Evolutionary conservation across 2,329 filamentous ascomycete genomes (phyloP), one percentile per base, ranked within the genome.

Genomic region (Clonostachys sp.): DNA sequence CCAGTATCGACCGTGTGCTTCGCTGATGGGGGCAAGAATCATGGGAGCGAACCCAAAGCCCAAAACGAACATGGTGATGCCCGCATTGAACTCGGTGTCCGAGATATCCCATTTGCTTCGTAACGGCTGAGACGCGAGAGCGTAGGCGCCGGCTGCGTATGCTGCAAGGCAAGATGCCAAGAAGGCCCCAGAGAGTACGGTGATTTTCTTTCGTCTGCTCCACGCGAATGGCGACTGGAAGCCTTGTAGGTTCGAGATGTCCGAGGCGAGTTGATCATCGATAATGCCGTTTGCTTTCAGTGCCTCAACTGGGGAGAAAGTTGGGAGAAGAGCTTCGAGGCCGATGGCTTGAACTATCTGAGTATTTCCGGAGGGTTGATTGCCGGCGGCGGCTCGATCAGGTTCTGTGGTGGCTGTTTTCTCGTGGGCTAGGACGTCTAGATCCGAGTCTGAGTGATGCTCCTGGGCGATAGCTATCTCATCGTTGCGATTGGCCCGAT

Each of bases 1-100:
- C 54, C 57, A 61, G 45, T 64, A 64, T 40, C 63, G 50, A 2
- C 61, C 61, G 20, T 82, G 74, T 51, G 81, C 79, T 57, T 88
- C 84, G 3, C 78, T 83, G 48, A 87, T 81, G 0, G 84, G 84
- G 0, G 84, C 84, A 1, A 87, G 68, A 4, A 85, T 66, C 83
- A 88, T 86, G 0, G 84, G 84, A 0, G 83, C 78, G 43, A 84
- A 63, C 2, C 71, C 84, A 54, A 89, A 89, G 0, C 83, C 83
- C 41, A 68, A 59, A 5, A 82, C 84, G 62, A 86, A 88, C 0
- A 74, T 64, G 0, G 84, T 86, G 42, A 87, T 80, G 20, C 82
- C 82, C 4, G 80, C 65, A 14, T 81, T 74, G 44, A 77, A 77
- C 4, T 79, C 78, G 6, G 81, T 74, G 17, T 66, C 59, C 34